phyloP scores from a whole-genome alignment of 257 asterid genomes.

The Ophiorrhiza pumila region DNA sequence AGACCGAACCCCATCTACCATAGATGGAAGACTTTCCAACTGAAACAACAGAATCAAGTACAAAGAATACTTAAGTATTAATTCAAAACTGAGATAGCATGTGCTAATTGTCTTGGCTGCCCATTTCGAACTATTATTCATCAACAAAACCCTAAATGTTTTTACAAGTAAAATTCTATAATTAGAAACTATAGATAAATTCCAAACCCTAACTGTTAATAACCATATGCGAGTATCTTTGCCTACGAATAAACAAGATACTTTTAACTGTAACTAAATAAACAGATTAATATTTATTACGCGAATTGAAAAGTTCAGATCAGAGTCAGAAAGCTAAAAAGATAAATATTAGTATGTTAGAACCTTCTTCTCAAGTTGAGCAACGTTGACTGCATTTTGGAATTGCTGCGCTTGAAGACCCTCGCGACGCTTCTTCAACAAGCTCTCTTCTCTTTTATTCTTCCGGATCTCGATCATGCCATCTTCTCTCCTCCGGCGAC shows the following conservation, averaged over 20 bases:
- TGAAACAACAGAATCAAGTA: slow-evolving; percentile 28
- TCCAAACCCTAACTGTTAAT: not conserved
- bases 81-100: not conserved
- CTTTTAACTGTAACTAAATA: not conserved
- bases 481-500: slow-evolving; percentile 89
- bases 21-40: slow-evolving; percentile 77
- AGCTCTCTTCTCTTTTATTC: slow-evolving; percentile 76
- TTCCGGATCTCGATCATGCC: slow-evolving; percentile 97
- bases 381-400: slow-evolving; percentile 41
- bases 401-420: slow-evolving; percentile 75
- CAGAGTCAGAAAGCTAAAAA: not conserved
- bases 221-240: not conserved
- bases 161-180: not conserved
- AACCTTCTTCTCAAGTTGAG: slow-evolving; percentile 78
- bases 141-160: not conserved
- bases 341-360: not conserved
- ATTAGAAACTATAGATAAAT: not conserved
- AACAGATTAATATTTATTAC: not conserved
- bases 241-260: not conserved
- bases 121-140: not conserved
- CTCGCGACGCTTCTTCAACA: slow-evolving; percentile 92
- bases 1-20: slow-evolving; percentile 79
- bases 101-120: not conserved
- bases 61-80: slow-evolving; percentile 9
- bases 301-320: not conserved